Evolutionary conservation across 2,329 filamentous ascomycete species (phyloP), one percentile per base, ranked within the genome.

Genomic region (Drechslerella coelobrocha): DNA sequence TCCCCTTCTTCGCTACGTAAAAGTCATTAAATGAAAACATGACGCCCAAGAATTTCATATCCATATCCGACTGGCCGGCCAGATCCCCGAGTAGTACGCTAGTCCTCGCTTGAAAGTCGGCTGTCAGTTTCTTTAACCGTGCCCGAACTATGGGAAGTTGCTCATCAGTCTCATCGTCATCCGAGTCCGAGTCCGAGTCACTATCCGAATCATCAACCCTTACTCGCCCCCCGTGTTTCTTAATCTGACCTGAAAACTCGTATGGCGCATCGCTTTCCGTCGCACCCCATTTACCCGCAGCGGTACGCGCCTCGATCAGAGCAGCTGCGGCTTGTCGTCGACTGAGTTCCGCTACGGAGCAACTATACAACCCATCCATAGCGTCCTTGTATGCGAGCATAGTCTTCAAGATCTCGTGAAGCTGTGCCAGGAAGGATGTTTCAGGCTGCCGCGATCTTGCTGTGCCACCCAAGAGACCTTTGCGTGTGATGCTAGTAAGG

Each of bases 1-100:
- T 66, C 10, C 65, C 65, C 84, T 80, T 80, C 87, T 87, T 78
- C 76, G 87, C 83, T 47, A 88, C 85, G 12, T 97, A 97, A 24
- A 96, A 90, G 78, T 97, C 93, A 79, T 99, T 99, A 80, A 97
- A 99, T 80, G 97, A 99, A 91, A 99, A 97, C 41, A 94, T 90
- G 50, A 97, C 92, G 39, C 91, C 94, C 74, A 99, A 81, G 82
- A 97, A 97, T 60, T 93, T 85, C 87, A 99, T 91, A 78, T 99
- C 94, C 55, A 92, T 88, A 78, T 99, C 94, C n/a, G 59, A 41
- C 79, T 97, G 93, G 80, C 95, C 93, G 7, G 91, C 89, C 73
- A 99, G 79, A 78, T 99, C 95, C 12, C 94, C 92, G 2, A 99
- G 82, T 60, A 99, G 81, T 41, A 92, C 83, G 78, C 91, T 91